Evolutionary conservation across 176 grass and related monocot genomes (phyloP).

Genomic region (Zoysia japonica): DNA sequence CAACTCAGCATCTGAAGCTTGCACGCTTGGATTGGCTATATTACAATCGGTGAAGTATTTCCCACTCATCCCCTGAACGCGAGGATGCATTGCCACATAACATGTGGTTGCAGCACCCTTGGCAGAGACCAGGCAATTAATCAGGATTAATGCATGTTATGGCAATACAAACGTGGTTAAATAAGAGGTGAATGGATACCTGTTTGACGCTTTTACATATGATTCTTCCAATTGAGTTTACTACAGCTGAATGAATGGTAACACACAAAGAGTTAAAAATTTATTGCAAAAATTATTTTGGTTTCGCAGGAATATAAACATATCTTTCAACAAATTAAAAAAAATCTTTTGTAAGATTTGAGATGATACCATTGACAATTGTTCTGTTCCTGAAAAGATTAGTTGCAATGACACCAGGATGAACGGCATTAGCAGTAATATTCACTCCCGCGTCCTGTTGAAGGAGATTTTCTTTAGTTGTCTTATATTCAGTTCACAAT

Average conservation of each 20-base stretch:
- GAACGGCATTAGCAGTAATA: conserved; percentile 79
- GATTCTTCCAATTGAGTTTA: conserved; percentile 46
- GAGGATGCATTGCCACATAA: conserved; percentile 69
- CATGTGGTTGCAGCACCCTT: conserved; percentile 84
- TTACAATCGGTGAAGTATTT: conserved; percentile 53
- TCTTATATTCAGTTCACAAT: background rate
- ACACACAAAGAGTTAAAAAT: background rate
- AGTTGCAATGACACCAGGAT: conserved; percentile 71
- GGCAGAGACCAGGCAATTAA: background rate
- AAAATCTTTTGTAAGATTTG: conserved; percentile 1
- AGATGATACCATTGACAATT: conserved; percentile 42
- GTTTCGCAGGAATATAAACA: background rate
- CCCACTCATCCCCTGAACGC: conserved; percentile 26
- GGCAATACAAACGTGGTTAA: background rate
- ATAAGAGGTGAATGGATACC: background rate
- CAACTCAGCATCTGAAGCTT: conserved; percentile 58
- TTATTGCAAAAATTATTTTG: background rate
- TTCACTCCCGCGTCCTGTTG: conserved; percentile 65
- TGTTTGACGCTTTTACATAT: conserved; percentile 32
- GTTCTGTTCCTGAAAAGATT: conserved; percentile 73
- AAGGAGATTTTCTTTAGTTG: background rate
- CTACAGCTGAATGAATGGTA: conserved; percentile 12
- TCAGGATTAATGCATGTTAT: background rate
- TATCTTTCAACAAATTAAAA: background rate
- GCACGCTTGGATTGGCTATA: conserved; percentile 39